Evolutionary conservation across 495 filamentous ascomycete genomes (phyloP), one percentile per base, ranked within the genome.

Genomic region (Elaphomyces granulatus): DNA sequence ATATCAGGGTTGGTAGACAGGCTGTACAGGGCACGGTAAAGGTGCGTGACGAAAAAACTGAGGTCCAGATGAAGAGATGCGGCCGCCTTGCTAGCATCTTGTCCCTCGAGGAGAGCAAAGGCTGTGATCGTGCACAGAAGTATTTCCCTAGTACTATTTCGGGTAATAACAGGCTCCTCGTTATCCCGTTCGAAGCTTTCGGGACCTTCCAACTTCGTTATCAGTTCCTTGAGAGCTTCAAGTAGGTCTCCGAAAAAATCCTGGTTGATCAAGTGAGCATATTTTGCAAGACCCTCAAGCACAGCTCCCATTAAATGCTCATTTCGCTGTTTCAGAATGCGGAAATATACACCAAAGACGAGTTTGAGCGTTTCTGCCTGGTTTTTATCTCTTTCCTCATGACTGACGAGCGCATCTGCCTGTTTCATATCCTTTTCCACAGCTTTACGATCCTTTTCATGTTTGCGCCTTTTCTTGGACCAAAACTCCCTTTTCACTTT

Each of bases 191-290:
- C 60, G 15, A 63, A 63, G 2, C 67, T 60, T 15, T 74, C 62
- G 1, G 61, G 59, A 8, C 61, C 63, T 31, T 81, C 75, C 37
- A 77, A 75, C 42, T 82, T 70, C 8, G 67, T 68, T 46, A 95
- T 87, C 9, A 98, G 70, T 41, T 95, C 92, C 55, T 90, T 90
- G 19, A 98, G 66, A 6, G 84, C 87, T 52, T 95, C 92, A 15
- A 98, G 75, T 26, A 98, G 64, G 56, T 95, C 90, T 15, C 90
- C 90, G 55, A 98, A 98, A 67, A 96, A 94, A 53, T 96, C 80
- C 51, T 95, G 81, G 63, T 98, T 98, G 66, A 98, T 95, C 14
- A 98, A 67, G 54, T 94, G 90, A 14, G 87, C 78, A 57, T 94
- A 96, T 55, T 78, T 79, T 36, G 87, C 87, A 19, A 98, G 65